Evolutionary conservation across 805 yeast genomes (phyloP).

Genomic region (Millerozyma miso): DNA sequence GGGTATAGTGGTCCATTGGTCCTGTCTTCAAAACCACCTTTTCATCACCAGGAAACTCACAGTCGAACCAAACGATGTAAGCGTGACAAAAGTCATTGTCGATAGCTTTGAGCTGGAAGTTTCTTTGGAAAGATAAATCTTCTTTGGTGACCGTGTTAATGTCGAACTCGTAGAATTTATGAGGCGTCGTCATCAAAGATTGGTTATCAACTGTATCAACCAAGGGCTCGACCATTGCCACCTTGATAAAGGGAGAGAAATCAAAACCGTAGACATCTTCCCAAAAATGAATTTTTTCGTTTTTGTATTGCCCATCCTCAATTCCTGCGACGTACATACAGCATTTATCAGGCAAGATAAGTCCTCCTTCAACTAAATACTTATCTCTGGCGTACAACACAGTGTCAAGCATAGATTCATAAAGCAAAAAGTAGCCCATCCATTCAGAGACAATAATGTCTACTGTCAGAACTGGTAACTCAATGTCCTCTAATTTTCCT

Average conservation of each 20-base stretch:
- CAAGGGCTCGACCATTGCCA: constrained; percentile 89
- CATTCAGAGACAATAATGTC: constrained; percentile 96
- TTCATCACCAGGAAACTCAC: constrained; percentile 72
- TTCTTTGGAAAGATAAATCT: constrained; percentile 69
- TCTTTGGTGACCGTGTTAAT: constrained; percentile 82
- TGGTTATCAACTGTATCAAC: constrained; percentile 88
- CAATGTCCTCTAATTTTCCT: constrained; percentile 93
- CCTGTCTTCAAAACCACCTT: constrained; percentile 85
- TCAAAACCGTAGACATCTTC: constrained; percentile 96
- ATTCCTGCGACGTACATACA: constrained; percentile 85
- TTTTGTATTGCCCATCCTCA: constrained; percentile 89
- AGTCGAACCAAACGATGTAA: constrained; percentile 90
- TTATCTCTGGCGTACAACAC: constrained; percentile 91
- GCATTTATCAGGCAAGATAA: constrained; percentile 93
- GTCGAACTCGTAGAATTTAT: constrained; percentile 74
- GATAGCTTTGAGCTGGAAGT: constrained; percentile 69
- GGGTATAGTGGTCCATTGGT: constrained; percentile 90
- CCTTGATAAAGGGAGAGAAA: constrained; percentile 80
- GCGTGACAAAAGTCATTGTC: constrained; percentile 86
- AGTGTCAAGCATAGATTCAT: constrained; percentile 97
- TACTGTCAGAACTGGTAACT: constrained; percentile 78
- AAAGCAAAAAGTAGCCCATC: constrained; percentile 97
- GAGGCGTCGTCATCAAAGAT: constrained; percentile 68
- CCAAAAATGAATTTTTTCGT: constrained; percentile 91
- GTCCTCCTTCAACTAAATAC: constrained; percentile 77